phyloP scores from a whole-genome alignment of 176 grass and related monocot genomes.

The Carex kokanica region DNA sequence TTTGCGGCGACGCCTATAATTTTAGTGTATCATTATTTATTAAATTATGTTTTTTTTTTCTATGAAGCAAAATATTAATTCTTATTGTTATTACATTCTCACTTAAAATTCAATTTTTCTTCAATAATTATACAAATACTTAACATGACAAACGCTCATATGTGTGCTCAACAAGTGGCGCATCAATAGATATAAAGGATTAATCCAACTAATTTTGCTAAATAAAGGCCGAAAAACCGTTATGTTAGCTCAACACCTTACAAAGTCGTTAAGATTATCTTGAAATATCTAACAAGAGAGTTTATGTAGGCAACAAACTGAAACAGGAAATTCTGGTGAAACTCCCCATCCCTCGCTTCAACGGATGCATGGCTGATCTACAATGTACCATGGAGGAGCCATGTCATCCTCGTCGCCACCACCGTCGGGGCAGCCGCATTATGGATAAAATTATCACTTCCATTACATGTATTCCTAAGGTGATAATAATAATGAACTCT shows the following conservation, averaged over 20 bases:
- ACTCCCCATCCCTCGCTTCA: background rate
- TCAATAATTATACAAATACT: background rate
- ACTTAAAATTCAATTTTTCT: no score
- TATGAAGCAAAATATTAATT: no score
- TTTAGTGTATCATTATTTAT: no score
- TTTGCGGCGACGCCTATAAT: no score
- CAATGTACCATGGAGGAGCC: constrained; percentile 2
- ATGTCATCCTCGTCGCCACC: constrained; percentile 9
- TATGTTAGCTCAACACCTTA: background rate
- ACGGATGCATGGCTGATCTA: constrained; percentile 17
- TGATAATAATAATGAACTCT: background rate
- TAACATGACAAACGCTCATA: background rate
- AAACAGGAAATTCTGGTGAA: constrained; percentile 13
- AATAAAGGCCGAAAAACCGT: background rate
- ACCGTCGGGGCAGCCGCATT: constrained; percentile 12
- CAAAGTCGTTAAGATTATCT: background rate
- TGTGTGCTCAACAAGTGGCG: background rate
- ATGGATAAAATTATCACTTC: constrained; percentile 27
- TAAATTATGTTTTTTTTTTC: no score
- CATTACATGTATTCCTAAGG: constrained; percentile 21
- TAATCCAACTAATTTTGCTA: constrained; percentile 6
- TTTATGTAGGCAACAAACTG: constrained; percentile 11
- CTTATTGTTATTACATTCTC: no score
- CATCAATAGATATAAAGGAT: background rate
- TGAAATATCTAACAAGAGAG: constrained; percentile 8